phyloP scores from a whole-genome alignment of 2,329 filamentous ascomycete genomes.

The Trichophaea hybrida region DNA sequence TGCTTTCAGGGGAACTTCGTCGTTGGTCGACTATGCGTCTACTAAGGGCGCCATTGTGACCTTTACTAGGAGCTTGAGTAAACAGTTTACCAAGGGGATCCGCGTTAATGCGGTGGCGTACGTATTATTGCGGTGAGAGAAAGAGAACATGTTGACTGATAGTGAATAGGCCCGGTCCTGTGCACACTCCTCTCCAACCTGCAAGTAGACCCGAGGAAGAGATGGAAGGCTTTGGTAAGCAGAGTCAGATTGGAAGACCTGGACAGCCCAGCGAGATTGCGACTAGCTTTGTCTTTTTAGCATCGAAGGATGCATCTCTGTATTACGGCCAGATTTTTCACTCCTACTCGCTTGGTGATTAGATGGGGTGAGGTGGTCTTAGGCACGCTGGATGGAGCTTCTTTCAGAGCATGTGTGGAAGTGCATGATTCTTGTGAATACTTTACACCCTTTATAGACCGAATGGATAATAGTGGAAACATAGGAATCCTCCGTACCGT shows the following conservation, averaged over 20 bases:
- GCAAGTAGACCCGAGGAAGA: constrained; percentile 34
- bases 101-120: constrained; percentile 26
- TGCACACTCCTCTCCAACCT: constrained; percentile 36
- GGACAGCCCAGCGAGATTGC: constrained; percentile 37
- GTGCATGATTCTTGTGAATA: no score
- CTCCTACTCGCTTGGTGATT: constrained; percentile 23
- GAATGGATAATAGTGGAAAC: no score
- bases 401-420: no score
- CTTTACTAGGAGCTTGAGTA: constrained; percentile 41
- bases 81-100: constrained; percentile 43
- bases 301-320: constrained; percentile 21
- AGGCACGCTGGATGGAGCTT: no score
- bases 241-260: constrained; percentile 31
- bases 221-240: constrained; percentile 35
- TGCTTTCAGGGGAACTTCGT: constrained; percentile 40
- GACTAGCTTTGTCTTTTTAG: constrained; percentile 28
- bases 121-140: background rate
- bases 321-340: constrained; percentile 25
- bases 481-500: no score
- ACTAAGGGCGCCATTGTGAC: constrained; percentile 46
- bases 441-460: no score
- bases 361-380: background rate
- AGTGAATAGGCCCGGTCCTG: constrained; percentile 28
- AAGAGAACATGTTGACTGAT: background rate
- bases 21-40: constrained; percentile 42